These are phyloP conservation scores for Pseudonitzschia delicatissima DNA, from an alignment of 108 stramenopile genomes.

Conservation along the genomic window DNA sequence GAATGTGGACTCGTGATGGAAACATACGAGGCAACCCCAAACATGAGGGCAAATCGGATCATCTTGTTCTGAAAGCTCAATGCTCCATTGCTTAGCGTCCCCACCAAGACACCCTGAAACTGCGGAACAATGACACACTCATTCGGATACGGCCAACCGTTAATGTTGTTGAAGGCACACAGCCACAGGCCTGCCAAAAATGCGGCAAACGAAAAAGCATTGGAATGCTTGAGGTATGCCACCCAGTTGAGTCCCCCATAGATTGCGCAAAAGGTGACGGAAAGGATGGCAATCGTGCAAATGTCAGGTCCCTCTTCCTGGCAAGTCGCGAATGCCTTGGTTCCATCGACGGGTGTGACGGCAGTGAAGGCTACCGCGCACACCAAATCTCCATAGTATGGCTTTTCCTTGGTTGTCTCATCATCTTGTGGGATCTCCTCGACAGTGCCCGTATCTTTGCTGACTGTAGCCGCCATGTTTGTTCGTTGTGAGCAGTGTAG, in stretches of 20 bases:
- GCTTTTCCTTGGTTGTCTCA: not conserved
- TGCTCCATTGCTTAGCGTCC: not conserved
- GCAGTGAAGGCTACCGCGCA: conserved; percentile 3
- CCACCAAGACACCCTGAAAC: not conserved
- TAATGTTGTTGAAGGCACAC: not conserved
- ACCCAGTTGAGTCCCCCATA: not conserved
- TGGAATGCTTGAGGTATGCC: not conserved
- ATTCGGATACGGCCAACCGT: not conserved
- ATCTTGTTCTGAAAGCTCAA: not conserved
- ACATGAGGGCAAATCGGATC: not conserved
- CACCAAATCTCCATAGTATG: conserved; percentile 10
- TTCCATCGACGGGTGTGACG: not conserved
- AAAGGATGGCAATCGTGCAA: not conserved
- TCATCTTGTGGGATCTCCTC: too few relatives aligned
- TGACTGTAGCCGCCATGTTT: not conserved
- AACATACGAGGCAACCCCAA: conserved; percentile 1
- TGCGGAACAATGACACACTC: not conserved
- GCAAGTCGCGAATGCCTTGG: not conserved
- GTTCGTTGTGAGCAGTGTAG: not conserved
- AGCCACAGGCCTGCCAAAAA: not conserved
- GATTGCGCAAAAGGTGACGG: not conserved
- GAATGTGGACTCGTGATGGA: conserved; percentile 6
- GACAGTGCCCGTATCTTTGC: not conserved
- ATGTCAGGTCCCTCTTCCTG: not conserved
- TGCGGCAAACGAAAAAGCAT: not conserved